A percentile compares a stretch with the other conserved stretches of the same genome.
Evolutionary conservation across 2,329 filamentous ascomycete species (phyloP).

Genomic region (Gnomoniopsis smithogilvyi): DNA sequence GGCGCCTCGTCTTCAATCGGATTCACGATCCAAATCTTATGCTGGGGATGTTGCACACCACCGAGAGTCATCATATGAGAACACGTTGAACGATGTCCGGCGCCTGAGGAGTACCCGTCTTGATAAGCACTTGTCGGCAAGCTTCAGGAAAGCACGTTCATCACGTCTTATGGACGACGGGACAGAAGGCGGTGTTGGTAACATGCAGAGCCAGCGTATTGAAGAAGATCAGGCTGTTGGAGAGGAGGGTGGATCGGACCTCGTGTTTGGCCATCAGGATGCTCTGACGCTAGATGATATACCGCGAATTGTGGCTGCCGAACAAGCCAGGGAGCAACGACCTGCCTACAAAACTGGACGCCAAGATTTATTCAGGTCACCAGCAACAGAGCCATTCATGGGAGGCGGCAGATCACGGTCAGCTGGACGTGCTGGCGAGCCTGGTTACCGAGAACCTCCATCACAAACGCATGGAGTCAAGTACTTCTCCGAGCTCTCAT

Average conservation of each 20-base stretch:
- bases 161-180: constrained; percentile 91
- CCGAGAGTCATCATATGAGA: constrained; percentile 81
- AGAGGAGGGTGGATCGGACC: constrained; percentile 68
- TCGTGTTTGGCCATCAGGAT: constrained; percentile 87
- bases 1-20: constrained; percentile 55
- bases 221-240: constrained; percentile 73
- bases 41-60: constrained; percentile 61
- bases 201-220: constrained; percentile 65
- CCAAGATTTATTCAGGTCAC: constrained; percentile 60
- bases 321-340: constrained; percentile 88
- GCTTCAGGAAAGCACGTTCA: constrained; percentile 83
- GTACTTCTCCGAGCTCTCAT: constrained; percentile 95
- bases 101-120: constrained; percentile 88
- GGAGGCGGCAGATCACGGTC: constrained; percentile 63
- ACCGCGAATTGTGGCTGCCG: constrained; percentile 88
- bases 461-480: constrained; percentile 61
- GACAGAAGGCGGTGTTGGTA: constrained; percentile 51
- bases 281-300: constrained; percentile 95
- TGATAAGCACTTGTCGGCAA: constrained; percentile 91
- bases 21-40: constrained; percentile 72
- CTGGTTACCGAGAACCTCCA: constrained; percentile 50
- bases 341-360: constrained; percentile 70
- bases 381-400: constrained; percentile 59
- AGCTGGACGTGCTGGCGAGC: constrained; percentile 47
- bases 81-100: constrained; percentile 92